Evolutionary conservation across 2,329 filamentous ascomycete species (phyloP).

Genomic region (Lachnellula subtilissima): DNA sequence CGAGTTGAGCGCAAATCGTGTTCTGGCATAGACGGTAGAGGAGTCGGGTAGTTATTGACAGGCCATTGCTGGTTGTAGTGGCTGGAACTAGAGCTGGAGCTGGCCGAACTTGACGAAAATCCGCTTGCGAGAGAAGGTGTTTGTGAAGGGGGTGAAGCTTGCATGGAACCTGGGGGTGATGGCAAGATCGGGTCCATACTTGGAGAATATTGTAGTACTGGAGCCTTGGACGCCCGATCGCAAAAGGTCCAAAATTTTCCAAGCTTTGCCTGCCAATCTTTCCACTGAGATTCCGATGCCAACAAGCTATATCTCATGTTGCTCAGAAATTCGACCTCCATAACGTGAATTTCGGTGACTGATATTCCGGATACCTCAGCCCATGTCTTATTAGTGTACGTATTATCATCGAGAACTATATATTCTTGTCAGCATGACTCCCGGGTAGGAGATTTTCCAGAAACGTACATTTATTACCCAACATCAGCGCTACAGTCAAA

Average conservation of each 20-base stretch:
- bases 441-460: neutral
- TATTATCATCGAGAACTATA: constrained; percentile 89
- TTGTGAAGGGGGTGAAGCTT: constrained; percentile 42
- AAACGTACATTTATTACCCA: constrained; percentile 86
- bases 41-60: constrained; percentile 36
- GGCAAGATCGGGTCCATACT: constrained; percentile 41
- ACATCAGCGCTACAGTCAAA: constrained; percentile 91
- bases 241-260: constrained; percentile 73
- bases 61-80: constrained; percentile 30
- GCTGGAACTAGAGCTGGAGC: constrained; percentile 8
- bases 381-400: constrained; percentile 99
- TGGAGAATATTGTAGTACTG: constrained; percentile 21
- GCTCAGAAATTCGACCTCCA: constrained; percentile 99
- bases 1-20: constrained; percentile 36
- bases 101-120: constrained; percentile 29
- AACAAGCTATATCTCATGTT: constrained; percentile 95
- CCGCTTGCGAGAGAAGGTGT: constrained; percentile 35
- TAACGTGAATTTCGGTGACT: constrained; percentile 93
- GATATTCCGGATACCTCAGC: constrained; percentile 93
- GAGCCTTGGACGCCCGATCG: constrained; percentile 25
- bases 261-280: constrained; percentile 78
- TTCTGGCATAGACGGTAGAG: constrained; percentile 34
- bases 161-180: constrained; percentile 46
- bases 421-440: constrained; percentile 20
- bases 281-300: constrained; percentile 82